A percentile compares a stretch with the other conserved stretches of the same genome.
phyloP scores from a whole-genome alignment of 148 eudicot species.

The Bassia scoparia region DNA sequence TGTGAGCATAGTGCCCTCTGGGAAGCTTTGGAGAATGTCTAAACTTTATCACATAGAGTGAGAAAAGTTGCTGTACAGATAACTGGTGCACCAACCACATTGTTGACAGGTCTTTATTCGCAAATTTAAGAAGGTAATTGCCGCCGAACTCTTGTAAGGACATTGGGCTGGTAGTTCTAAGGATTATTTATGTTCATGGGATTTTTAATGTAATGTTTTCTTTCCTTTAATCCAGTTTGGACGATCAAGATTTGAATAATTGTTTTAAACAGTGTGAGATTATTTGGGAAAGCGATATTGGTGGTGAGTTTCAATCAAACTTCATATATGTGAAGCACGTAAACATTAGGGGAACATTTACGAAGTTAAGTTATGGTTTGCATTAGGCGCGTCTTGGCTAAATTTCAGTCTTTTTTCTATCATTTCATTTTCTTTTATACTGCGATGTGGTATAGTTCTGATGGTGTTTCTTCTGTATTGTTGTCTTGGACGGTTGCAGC shows the following conservation, averaged over 20 bases:
- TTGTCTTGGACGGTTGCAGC: constrained; percentile 38
- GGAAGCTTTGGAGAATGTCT: constrained; percentile 69
- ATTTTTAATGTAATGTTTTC: neutral
- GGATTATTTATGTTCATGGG: neutral
- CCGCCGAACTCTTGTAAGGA: neutral
- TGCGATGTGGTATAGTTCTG: neutral
- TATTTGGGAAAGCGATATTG: constrained; percentile 81
- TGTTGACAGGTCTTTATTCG: constrained; percentile 51
- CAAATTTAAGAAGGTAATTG: constrained; percentile 60
- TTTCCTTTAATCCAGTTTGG: constrained; percentile 31
- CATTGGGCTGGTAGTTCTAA: neutral
- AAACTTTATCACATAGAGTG: constrained; percentile 44
- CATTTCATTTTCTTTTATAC: no score
- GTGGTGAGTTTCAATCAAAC: constrained; percentile 48
- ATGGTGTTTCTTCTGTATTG: neutral
- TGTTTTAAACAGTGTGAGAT: constrained; percentile 81
- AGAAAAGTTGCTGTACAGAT: constrained; percentile 63
- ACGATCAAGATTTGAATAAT: constrained; percentile 61
- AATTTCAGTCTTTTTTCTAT: no score
- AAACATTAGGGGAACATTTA: neutral
- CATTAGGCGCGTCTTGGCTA: neutral
- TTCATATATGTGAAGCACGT: neutral
- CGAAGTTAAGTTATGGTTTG: neutral
- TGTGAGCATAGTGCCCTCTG: constrained; percentile 70
- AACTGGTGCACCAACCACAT: constrained; percentile 86